Conservation (phyloP, 2,329 filamentous ascomycete species). For the Fusarium phyllophilum region DNA sequence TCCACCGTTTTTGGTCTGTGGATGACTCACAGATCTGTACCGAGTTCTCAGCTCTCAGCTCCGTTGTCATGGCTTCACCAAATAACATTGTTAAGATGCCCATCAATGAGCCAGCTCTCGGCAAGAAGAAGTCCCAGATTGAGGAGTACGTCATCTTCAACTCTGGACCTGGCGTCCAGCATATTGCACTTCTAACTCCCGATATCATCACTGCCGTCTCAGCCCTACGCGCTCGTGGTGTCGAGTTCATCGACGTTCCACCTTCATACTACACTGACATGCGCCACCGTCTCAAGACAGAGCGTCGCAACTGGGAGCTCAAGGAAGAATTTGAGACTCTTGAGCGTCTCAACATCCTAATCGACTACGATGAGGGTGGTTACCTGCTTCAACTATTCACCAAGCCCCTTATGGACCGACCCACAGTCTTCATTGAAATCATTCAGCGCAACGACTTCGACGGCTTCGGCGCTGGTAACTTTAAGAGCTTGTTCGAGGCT, state of each 20-base stretch:
- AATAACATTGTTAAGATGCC: conserved; percentile 96
- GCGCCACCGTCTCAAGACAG: conserved; percentile 75
- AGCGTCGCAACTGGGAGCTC: conserved; percentile 69
- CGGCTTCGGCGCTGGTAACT: conserved; percentile 94
- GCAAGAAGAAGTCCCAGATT: conserved; percentile 93
- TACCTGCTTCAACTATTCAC: conserved; percentile 83
- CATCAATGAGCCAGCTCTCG: conserved; percentile 93
- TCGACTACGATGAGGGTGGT: conserved; percentile 93
- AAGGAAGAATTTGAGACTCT: conserved; percentile 83
- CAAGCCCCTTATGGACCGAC: conserved; percentile 91
- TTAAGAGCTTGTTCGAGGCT: conserved; percentile 94
- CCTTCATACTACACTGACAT: conserved; percentile 86
- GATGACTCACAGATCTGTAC: conserved; percentile 94
- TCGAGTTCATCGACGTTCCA: conserved; percentile 93
- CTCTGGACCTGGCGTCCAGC: conserved; percentile 88
- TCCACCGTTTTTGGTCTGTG: conserved; percentile 97
- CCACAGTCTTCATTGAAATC: conserved; percentile 96
- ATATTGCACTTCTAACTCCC: conserved; percentile 85
- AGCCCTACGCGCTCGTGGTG: conserved; percentile 83
- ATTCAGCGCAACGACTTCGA: conserved; percentile 92
- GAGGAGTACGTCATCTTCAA: conserved; percentile 95
- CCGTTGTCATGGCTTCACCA: conserved; percentile 87
- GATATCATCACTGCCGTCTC: conserved; percentile 83
- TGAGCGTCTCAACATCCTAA: conserved; percentile 83
- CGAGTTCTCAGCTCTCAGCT: conserved; percentile 88